Evolutionary conservation across 805 yeast genomes (phyloP).

Genomic region (Candida corydali): DNA sequence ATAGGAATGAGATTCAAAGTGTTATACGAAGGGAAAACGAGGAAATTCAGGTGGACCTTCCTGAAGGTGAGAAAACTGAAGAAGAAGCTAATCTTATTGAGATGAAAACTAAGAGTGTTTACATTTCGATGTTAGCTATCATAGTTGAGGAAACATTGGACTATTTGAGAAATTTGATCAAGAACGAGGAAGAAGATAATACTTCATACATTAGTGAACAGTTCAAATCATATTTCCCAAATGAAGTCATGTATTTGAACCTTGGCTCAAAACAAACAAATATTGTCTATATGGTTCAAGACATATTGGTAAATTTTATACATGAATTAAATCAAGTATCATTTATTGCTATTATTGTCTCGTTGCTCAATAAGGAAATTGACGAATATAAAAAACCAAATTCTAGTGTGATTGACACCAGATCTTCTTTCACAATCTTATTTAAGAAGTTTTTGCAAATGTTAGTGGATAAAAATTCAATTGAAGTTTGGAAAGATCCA

Average conservation of each 20-base stretch:
- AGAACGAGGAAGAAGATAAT: constrained; percentile 5
- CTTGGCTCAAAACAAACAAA: constrained; percentile 14
- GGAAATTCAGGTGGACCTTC: constrained; percentile 9
- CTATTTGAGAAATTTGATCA: constrained; percentile 5
- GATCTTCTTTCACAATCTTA: constrained; percentile 14
- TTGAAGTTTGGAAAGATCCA: constrained; percentile 36
- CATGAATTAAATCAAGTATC: neutral
- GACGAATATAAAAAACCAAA: constrained; percentile 16
- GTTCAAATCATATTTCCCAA: constrained; percentile 23
- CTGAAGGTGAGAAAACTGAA: constrained; percentile 3
- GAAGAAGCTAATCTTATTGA: constrained; percentile 7
- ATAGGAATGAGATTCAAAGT: constrained; percentile 20
- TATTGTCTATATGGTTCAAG: constrained; percentile 12
- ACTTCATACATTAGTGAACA: constrained; percentile 9
- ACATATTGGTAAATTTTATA: constrained; percentile 5
- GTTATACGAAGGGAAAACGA: constrained; percentile 13
- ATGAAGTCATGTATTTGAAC: constrained; percentile 13
- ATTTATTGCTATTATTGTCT: constrained; percentile 16
- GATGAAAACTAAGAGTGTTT: constrained; percentile 23
- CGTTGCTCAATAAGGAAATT: constrained; percentile 20
- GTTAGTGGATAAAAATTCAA: constrained; percentile 15
- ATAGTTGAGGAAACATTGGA: constrained; percentile 30
- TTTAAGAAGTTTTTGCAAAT: constrained; percentile 12
- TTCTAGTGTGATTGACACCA: constrained; percentile 11
- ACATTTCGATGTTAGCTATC: constrained; percentile 25